These are phyloP conservation scores for Cyberlindnera lachancei DNA, from an alignment of 805 yeast genomes.

Conservation along the genomic window DNA sequence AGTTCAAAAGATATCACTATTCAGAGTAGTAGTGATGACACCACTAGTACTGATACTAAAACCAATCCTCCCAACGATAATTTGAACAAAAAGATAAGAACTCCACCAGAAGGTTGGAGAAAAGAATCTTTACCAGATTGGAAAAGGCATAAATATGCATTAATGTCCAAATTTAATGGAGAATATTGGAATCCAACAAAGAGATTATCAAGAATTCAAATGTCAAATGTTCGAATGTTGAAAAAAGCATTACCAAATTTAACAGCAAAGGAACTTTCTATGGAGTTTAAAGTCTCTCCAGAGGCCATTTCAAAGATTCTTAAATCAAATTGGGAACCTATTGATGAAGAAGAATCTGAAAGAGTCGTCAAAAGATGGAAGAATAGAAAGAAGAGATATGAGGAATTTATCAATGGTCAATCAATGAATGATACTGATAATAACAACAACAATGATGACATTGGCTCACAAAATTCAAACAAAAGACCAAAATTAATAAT, in stretches of 20 bases:
- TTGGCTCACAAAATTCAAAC: too few species aligned
- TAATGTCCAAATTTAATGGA: conserved; percentile 52
- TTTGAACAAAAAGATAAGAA: conserved; percentile 15
- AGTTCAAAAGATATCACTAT: too few species aligned
- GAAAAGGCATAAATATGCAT: conserved; percentile 60
- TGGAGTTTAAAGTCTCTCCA: conserved; percentile 64
- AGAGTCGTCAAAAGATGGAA: conserved; percentile 45
- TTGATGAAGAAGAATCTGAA: conserved; percentile 42
- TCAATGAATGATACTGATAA: too few species aligned
- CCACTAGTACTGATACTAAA: background rate
- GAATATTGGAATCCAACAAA: conserved; percentile 60
- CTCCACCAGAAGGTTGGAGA: conserved; percentile 40
- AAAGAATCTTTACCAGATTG: conserved; percentile 48
- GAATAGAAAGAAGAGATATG: conserved; percentile 36
- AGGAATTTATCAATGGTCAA: too few species aligned
- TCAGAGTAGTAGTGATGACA: too few species aligned
- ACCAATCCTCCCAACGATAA: background rate
- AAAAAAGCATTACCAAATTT: conserved; percentile 54
- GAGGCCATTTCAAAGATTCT: conserved; percentile 77
- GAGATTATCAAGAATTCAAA: conserved; percentile 59
- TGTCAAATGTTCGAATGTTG: conserved; percentile 53
- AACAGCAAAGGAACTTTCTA: conserved; percentile 50
- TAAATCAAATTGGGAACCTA: conserved; percentile 71
- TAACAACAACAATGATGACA: too few species aligned
- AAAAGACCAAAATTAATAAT: too few species aligned